Evolutionary conservation across 768 basidiomycete species (phyloP).

Genomic region (Hericium rajendrae): DNA sequence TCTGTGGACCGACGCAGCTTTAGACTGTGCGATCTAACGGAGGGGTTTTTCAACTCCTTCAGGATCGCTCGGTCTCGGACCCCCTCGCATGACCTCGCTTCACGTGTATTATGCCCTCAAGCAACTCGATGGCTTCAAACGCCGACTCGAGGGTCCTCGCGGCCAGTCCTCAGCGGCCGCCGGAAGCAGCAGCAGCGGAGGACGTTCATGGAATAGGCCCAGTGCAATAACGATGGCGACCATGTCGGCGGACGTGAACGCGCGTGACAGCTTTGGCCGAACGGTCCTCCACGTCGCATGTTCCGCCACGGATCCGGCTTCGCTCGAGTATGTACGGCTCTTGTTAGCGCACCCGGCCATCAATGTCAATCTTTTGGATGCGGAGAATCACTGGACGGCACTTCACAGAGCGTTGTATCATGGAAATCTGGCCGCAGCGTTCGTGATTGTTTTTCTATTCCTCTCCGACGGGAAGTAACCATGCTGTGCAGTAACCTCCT

Average conservation of each 20-base stretch:
- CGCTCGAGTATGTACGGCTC: slow-evolving; percentile 66
- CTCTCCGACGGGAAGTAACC: slow-evolving; percentile 6
- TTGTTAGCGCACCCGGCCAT: slow-evolving; percentile 69
- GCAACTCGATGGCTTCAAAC: slow-evolving; percentile 69
- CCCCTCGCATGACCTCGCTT: slow-evolving; percentile 61
- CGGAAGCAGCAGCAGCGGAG: slow-evolving; percentile 35
- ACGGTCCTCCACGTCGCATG: slow-evolving; percentile 80
- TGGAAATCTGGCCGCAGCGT: slow-evolving; percentile 68
- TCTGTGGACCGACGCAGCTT: neutral
- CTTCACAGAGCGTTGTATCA: slow-evolving; percentile 79
- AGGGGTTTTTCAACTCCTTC: neutral
- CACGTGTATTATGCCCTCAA: slow-evolving; percentile 65
- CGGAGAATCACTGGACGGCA: slow-evolving; percentile 85
- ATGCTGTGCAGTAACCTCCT: slow-evolving; percentile 51
- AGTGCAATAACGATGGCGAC: slow-evolving; percentile 27
- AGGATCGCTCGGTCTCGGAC: neutral
- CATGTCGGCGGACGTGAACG: slow-evolving; percentile 49
- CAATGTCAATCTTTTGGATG: slow-evolving; percentile 72
- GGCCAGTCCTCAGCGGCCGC: slow-evolving; percentile 19
- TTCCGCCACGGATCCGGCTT: slow-evolving; percentile 44
- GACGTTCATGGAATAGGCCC: slow-evolving; percentile 48
- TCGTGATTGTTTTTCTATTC: slow-evolving; percentile 19
- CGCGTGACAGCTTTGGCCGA: slow-evolving; percentile 58
- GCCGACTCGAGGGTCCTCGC: slow-evolving; percentile 46
- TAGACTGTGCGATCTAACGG: neutral